Conservation (phyloP, 352 stramenopile species). For the Aphanomyces invadans region DNA sequence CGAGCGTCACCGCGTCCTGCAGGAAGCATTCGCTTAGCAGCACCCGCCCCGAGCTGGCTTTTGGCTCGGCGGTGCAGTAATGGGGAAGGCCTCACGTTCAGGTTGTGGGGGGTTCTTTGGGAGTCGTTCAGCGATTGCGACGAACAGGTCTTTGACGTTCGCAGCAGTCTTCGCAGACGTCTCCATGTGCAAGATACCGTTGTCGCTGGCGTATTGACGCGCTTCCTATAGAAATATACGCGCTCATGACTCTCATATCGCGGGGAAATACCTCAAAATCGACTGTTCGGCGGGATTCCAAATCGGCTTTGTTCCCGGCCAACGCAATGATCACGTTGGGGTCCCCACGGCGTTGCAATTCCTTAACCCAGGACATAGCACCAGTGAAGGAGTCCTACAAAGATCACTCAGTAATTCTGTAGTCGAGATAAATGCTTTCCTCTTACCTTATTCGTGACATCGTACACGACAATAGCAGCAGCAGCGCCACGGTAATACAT, state of each 20-base stretch:
- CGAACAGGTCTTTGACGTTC: conserved; percentile 99
- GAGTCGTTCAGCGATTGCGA: conserved; percentile 90
- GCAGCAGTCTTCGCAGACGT: conserved; percentile 98
- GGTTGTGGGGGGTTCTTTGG: conserved; percentile 77
- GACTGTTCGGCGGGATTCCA: conserved; percentile 95
- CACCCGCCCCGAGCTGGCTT: conserved; percentile 42
- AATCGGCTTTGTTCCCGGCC: conserved; percentile 97
- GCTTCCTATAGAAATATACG: conserved; percentile 70
- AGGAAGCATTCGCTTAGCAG: conserved; percentile 42
- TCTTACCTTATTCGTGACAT: conserved; percentile 93
- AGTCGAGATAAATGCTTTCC: not conserved
- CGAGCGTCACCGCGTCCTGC: not conserved
- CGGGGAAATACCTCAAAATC: conserved; percentile 68
- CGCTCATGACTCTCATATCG: not conserved
- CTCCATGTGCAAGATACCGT: conserved; percentile 99
- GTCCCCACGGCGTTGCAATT: conserved; percentile 97
- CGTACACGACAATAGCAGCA: conserved; percentile 95
- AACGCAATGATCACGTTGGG: conserved; percentile 96
- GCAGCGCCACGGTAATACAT: conserved; percentile 97
- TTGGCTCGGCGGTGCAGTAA: conserved; percentile 70
- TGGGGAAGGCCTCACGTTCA: conserved; percentile 76
- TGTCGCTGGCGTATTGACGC: conserved; percentile 97
- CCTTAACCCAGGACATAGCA: conserved; percentile 99
- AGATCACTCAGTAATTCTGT: conserved; percentile 18
- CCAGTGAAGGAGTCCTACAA: conserved; percentile 92